Conservation (phyloP, 768 basidiomycete species). For the Plicaturopsis crispa region DNA sequence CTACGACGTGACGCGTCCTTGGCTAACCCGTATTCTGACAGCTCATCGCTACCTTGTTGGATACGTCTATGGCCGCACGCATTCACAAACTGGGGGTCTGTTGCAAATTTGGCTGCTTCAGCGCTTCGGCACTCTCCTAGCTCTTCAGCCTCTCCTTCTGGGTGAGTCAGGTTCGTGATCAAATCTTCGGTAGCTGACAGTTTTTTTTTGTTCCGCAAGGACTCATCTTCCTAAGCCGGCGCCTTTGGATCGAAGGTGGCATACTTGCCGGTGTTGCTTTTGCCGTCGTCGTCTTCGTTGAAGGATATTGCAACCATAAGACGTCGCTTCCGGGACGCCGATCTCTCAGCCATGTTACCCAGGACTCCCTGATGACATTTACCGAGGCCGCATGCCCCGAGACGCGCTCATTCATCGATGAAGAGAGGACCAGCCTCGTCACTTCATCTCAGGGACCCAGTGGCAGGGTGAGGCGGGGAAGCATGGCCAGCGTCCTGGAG, state of each 20-base stretch:
- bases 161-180: too few relatives aligned
- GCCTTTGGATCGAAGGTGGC: conserved; percentile 67
- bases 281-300: conserved; percentile 49
- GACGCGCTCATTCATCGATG: conserved; percentile 30
- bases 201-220: too few relatives aligned
- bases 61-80: conserved; percentile 68
- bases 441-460: too few relatives aligned
- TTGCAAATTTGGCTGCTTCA: conserved; percentile 71
- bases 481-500: conserved; percentile 75
- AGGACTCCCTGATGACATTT: conserved; percentile 52
- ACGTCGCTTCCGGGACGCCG: conserved; percentile 38
- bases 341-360: conserved; percentile 48
- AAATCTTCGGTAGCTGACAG: too few relatives aligned
- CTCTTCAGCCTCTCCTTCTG: conserved; percentile 67
- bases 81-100: conserved; percentile 69
- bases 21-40: conserved; percentile 15
- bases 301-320: conserved; percentile 46
- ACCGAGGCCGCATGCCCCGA: conserved; percentile 31
- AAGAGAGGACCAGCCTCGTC: conserved; percentile 41
- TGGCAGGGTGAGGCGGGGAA: conserved; percentile 47
- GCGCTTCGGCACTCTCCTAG: conserved; percentile 62
- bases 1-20: background rate
- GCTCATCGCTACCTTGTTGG: conserved; percentile 78
- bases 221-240: conserved; percentile 60
- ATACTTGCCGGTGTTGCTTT: conserved; percentile 50